These are phyloP conservation scores for Veloboletus limbatus DNA, from an alignment of 1,284 basidiomycete genomes.

Conservation along the genomic window DNA sequence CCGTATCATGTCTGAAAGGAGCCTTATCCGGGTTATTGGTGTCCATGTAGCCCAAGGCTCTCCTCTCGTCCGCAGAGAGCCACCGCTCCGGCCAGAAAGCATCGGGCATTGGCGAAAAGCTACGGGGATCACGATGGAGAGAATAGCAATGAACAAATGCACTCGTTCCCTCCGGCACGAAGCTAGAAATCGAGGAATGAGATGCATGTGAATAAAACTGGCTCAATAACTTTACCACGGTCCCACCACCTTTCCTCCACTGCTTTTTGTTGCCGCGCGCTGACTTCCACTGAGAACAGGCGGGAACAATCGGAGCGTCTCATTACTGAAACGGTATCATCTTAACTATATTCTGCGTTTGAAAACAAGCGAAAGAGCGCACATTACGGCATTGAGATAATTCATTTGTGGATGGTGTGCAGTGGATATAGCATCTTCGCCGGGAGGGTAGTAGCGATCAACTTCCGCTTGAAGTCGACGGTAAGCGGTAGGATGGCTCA, in stretches of 20 bases:
- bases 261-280: conserved; percentile 42
- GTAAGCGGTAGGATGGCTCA: conserved; percentile 44
- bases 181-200: conserved; percentile 35
- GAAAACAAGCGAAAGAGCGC: conserved; percentile 21
- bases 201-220: conserved; percentile 15
- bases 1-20: conserved; percentile 29
- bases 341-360: conserved; percentile 9
- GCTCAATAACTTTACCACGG: conserved; percentile 29
- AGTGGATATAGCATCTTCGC: conserved; percentile 38
- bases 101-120: conserved; percentile 42
- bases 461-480: conserved; percentile 49
- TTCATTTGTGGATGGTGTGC: conserved; percentile 38
- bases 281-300: conserved; percentile 51
- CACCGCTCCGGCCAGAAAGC: conserved; percentile 44
- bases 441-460: conserved; percentile 42
- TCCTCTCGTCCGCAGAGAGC: conserved; percentile 36
- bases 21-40: conserved; percentile 23
- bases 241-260: conserved; percentile 37
- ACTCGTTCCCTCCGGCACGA: conserved; percentile 48
- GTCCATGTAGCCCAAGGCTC: conserved; percentile 27
- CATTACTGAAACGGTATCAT: conserved; percentile 45
- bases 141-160: conserved; percentile 47
- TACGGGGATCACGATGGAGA: conserved; percentile 40
- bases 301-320: conserved; percentile 54
- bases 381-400: conserved; percentile 55